Conservation (phyloP, 441 rosid genomes). For the Pelargonium australe region DNA sequence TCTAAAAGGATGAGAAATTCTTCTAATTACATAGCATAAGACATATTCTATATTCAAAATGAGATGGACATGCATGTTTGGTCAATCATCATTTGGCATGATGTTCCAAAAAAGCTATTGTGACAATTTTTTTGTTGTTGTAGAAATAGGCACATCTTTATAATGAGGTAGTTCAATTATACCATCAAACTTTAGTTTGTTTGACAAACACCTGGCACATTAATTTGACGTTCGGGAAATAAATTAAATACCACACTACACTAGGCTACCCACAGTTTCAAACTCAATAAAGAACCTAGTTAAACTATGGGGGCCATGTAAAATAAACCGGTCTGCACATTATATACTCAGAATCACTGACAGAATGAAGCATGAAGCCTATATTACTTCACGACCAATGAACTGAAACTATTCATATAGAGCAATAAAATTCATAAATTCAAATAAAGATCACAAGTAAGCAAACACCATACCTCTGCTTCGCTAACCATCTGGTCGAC, state of each 20-base stretch:
- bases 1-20: neutral
- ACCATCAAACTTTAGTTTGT: neutral
- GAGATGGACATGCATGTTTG: neutral
- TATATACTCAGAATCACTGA: neutral
- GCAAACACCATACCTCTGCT: conserved; percentile 47
- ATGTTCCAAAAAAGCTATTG: neutral
- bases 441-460: neutral
- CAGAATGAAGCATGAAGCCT: neutral
- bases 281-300: neutral
- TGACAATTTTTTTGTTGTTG: neutral
- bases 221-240: neutral
- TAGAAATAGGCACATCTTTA: neutral
- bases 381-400: neutral
- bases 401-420: neutral
- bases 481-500: conserved; percentile 95
- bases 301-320: neutral
- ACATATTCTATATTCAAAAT: neutral
- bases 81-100: neutral
- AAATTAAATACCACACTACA: neutral
- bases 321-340: neutral
- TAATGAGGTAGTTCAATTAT: no score
- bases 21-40: neutral
- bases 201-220: neutral
- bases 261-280: neutral
- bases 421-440: neutral